A percentile compares a stretch with the other conserved stretches of the same genome.
Conservation (phyloP, 371 early-diverging fungal genomes). For the Mortierella sp. region DNA sequence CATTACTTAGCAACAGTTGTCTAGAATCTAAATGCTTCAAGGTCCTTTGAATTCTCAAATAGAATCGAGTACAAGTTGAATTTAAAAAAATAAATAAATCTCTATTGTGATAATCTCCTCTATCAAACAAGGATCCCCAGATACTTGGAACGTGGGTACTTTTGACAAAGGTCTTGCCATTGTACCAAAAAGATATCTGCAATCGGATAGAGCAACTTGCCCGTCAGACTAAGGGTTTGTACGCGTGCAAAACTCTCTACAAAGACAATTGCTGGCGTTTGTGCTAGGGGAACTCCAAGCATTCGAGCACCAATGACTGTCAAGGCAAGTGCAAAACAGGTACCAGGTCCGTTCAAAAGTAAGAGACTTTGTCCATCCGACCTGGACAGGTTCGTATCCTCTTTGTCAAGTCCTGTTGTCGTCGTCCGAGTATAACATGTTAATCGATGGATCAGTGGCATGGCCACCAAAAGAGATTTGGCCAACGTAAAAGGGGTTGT, state of each 20-base stretch:
- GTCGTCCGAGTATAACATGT: slow-evolving; percentile 28
- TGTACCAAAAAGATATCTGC: slow-evolving; percentile 92
- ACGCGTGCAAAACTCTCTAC: slow-evolving; percentile 95
- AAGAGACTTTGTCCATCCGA: slow-evolving; percentile 17
- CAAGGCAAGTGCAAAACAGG: slow-evolving; percentile 77
- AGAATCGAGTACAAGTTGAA: no score
- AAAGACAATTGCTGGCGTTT: slow-evolving; percentile 75
- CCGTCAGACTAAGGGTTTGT: slow-evolving; percentile 82
- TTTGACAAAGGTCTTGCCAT: slow-evolving; percentile 76
- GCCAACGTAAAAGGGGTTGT: slow-evolving; percentile 67
- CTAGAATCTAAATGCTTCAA: no score
- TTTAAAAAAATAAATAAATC: no score
- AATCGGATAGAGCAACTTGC: slow-evolving; percentile 80
- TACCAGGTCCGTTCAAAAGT: slow-evolving; percentile 90
- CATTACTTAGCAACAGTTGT: no score
- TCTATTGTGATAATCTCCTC: no score
- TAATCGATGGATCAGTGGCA: slow-evolving; percentile 50
- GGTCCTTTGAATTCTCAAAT: no score
- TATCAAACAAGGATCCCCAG: slow-evolving; percentile 77
- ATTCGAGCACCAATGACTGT: slow-evolving; percentile 36
- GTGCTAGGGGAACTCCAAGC: slow-evolving; percentile 66
- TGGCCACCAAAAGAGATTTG: slow-evolving; percentile 53
- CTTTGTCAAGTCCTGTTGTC: background rate
- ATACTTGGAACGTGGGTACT: slow-evolving; percentile 75
- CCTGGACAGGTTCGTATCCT: background rate